phyloP scores from a whole-genome alignment of 1,284 basidiomycete species.

The Caloboletus firmus region DNA sequence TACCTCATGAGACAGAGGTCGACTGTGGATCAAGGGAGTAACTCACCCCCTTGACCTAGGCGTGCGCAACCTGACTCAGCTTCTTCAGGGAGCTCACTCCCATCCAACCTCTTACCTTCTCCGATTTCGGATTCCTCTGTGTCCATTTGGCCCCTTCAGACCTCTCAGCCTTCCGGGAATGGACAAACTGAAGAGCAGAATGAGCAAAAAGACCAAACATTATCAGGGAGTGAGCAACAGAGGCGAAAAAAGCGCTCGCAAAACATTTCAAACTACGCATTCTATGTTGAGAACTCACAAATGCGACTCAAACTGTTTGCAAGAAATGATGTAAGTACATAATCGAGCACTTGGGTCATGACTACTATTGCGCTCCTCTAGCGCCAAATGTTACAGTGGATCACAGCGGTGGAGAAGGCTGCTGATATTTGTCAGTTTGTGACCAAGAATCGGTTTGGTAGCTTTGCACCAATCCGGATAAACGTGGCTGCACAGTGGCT shows the following conservation, averaged over 20 bases:
- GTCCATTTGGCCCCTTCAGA: slow-evolving; percentile 63
- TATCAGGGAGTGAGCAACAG: slow-evolving; percentile 36
- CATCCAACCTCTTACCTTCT: slow-evolving; percentile 44
- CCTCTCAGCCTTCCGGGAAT: slow-evolving; percentile 17
- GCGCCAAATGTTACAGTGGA: slow-evolving; percentile 98
- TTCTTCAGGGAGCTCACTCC: slow-evolving; percentile 36
- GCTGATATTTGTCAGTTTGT: slow-evolving; percentile 80
- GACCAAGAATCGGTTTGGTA: slow-evolving; percentile 84
- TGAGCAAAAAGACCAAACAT: slow-evolving; percentile 23
- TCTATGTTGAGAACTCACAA: slow-evolving; percentile 92
- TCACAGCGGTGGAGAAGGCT: slow-evolving; percentile 86
- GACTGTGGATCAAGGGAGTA: slow-evolving; percentile 26
- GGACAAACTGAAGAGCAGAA: slow-evolving; percentile 23
- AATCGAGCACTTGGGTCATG: background rate
- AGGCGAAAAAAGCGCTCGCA: slow-evolving; percentile 45
- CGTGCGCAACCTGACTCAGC: slow-evolving; percentile 22
- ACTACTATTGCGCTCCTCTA: slow-evolving; percentile 30
- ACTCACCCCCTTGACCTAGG: background rate
- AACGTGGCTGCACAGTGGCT: slow-evolving; percentile 98
- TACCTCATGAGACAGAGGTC: slow-evolving; percentile 17
- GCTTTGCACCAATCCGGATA: slow-evolving; percentile 90
- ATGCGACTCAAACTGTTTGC: slow-evolving; percentile 86
- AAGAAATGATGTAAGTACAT: slow-evolving; percentile 69
- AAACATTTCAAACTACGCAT: slow-evolving; percentile 87
- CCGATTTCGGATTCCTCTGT: slow-evolving; percentile 72